Evolutionary conservation across 768 basidiomycete species (phyloP).

Genomic region (Lactarius akahatsu): DNA sequence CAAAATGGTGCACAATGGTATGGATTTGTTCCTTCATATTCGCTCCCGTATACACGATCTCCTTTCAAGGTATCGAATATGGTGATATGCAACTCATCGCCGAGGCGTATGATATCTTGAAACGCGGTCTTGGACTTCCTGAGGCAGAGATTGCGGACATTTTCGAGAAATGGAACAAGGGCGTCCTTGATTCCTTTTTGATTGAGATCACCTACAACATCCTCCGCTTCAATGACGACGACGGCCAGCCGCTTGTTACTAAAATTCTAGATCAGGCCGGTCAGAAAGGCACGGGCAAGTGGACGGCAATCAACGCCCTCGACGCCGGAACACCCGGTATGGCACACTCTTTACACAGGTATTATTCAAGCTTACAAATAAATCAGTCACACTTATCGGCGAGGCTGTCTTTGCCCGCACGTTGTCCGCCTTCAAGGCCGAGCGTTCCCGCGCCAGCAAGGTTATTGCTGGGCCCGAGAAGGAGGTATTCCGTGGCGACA

Average conservation of each 20-base stretch:
- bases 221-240: conserved; percentile 94
- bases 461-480: conserved; percentile 86
- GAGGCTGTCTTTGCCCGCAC: conserved; percentile 99
- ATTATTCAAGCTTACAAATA: conserved; percentile 13
- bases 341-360: conserved; percentile 30
- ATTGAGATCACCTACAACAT: conserved; percentile 98
- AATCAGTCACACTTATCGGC: conserved; percentile 91
- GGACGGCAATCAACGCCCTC: conserved; percentile 97
- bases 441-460: conserved; percentile 92
- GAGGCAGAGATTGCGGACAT: conserved; percentile 94
- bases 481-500: conserved; percentile 95
- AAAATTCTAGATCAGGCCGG: conserved; percentile 97
- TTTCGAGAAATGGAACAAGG: conserved; percentile 95
- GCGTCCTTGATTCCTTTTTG: conserved; percentile 99
- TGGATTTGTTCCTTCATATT: conserved; percentile 29
- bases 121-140: conserved; percentile 84
- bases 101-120: conserved; percentile 98
- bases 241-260: conserved; percentile 84
- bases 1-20: conserved; percentile 99
- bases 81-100: conserved; percentile 99
- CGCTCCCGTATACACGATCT: conserved; percentile 8
- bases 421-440: conserved; percentile 94
- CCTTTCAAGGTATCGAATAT: conserved; percentile 86
- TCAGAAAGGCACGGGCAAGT: conserved; percentile 99
- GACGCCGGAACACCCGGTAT: conserved; percentile 85